Evolutionary conservation across 225 moss, liverwort and hornwort genomes (phyloP), one percentile per base, ranked within the genome.

Genomic region (Ulota crispa): DNA sequence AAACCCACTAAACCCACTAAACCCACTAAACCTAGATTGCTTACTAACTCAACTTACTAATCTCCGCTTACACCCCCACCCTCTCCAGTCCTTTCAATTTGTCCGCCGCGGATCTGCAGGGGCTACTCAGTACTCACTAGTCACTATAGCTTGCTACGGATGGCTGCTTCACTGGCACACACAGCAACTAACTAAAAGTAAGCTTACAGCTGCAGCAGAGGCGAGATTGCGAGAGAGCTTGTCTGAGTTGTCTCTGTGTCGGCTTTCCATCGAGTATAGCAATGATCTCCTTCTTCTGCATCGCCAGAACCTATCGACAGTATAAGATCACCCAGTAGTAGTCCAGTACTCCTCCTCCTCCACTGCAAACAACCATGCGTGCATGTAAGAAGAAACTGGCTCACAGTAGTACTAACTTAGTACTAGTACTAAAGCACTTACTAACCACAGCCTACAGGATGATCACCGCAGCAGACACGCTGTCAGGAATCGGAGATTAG

Each of bases 381-480:
- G 85, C 85, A 81, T 85, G 81, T 70, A 80, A 75, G 76, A 50
- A 31, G 36, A n/a, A 32, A 4, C n/a, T n/a, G n/a, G n/a, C 39
- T 39, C 39, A 39, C 39, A 39, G 39, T 9, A 10, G 34, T 34
- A 34, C 34, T 34, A 39, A 2, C 39, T 39, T 39, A 39, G 39
- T 39, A 39, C 9, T 9, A 39, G 8, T 36, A 36, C 36, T 36
- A 36, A 7, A n/a, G n/a, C n/a, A 9, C 39, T 39, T 9, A 39
- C 39, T 39, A 39, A 39, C 39, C 9, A 39, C 39, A 39, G 9
- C 45, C 6, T 16, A 3, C 65, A 24, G 66, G 34, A 64, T 34
- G 53, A n/a, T 50, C 23, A 8, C 2, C 34, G 34, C 45, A n/a
- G 0, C 50, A 31, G n/a, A 12, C 45, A 45, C 45, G n/a, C 16